phyloP scores from a whole-genome alignment of 805 yeast genomes.

The Spathaspora arborariae region DNA sequence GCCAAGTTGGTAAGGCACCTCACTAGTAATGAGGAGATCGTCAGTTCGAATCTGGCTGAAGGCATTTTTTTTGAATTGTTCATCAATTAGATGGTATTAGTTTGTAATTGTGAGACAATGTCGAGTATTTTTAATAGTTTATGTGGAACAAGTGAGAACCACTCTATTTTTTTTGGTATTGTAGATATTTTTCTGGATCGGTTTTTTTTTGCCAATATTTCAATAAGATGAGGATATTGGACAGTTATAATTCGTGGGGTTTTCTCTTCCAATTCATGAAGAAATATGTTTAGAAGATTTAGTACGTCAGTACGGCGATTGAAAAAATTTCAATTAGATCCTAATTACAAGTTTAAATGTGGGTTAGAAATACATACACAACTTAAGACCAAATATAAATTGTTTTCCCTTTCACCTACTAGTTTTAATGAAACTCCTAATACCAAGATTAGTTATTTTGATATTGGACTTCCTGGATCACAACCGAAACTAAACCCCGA shows the following conservation, averaged over 20 bases:
- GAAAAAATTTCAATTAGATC: constrained; percentile 37
- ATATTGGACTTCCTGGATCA: constrained; percentile 87
- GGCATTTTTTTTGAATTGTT: constrained; percentile 4
- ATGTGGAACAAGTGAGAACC: not conserved
- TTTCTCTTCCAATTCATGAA: too few species aligned
- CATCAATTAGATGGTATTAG: not conserved
- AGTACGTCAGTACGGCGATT: constrained; percentile 4
- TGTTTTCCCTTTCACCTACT: constrained; percentile 62
- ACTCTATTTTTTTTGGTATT: not conserved
- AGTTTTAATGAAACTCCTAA: constrained; percentile 57
- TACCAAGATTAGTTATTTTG: constrained; percentile 69
- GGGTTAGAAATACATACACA: constrained; percentile 96
- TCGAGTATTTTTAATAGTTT: not conserved
- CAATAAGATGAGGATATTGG: not conserved
- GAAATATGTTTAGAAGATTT: constrained; percentile 1
- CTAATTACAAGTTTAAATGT: constrained; percentile 54
- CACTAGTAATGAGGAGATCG: constrained; percentile 14
- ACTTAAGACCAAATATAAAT: constrained; percentile 64
- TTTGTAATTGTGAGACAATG: not conserved
- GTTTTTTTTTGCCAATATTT: not conserved
- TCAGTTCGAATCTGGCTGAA: constrained; percentile 12
- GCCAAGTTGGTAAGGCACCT: constrained; percentile 14
- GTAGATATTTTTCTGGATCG: not conserved
- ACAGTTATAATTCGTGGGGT: not conserved
- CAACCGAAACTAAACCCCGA: constrained; percentile 79